Conservation (phyloP, 2,329 filamentous ascomycete genomes). For the Tolypocladium pustulatum region DNA sequence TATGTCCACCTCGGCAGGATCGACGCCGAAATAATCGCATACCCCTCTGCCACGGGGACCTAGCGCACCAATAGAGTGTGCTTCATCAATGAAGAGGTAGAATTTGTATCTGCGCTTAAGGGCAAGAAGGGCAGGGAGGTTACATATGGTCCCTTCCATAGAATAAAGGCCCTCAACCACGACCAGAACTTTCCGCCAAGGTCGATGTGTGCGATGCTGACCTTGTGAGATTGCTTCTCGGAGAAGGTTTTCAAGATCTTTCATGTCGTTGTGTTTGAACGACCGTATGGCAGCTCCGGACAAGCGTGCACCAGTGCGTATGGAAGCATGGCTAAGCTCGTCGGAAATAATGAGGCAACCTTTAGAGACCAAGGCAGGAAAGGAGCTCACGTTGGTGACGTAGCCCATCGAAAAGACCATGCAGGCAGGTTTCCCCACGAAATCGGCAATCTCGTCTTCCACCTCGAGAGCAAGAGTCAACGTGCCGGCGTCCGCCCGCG, state of each 20-base stretch:
- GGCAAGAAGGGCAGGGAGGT: conserved; percentile 78
- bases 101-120: conserved; percentile 97
- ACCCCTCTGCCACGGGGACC: conserved; percentile 84
- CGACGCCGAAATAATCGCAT: conserved; percentile 92
- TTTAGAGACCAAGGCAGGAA: conserved; percentile 85
- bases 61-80: conserved; percentile 88
- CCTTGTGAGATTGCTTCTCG: conserved; percentile 92
- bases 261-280: conserved; percentile 97
- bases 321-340: conserved; percentile 95
- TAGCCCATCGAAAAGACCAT: conserved; percentile 99
- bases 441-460: conserved; percentile 77
- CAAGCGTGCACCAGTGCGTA: conserved; percentile 85
- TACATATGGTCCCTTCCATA: conserved; percentile 98
- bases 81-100: conserved; percentile 89
- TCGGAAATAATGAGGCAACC: conserved; percentile 93
- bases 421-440: conserved; percentile 86
- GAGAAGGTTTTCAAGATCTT: conserved; percentile 71
- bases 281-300: conserved; percentile 91
- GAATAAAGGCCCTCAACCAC: conserved; percentile 96
- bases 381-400: conserved; percentile 86
- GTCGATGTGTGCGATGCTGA: conserved; percentile 90
- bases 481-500: conserved; percentile 75
- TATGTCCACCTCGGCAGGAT: conserved; percentile 80
- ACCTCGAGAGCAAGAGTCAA: conserved; percentile 81
- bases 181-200: conserved; percentile 98